These are phyloP conservation scores for Colletotrichum somersetense DNA, from an alignment of 2,329 filamentous ascomycete genomes.

Conservation along the genomic window DNA sequence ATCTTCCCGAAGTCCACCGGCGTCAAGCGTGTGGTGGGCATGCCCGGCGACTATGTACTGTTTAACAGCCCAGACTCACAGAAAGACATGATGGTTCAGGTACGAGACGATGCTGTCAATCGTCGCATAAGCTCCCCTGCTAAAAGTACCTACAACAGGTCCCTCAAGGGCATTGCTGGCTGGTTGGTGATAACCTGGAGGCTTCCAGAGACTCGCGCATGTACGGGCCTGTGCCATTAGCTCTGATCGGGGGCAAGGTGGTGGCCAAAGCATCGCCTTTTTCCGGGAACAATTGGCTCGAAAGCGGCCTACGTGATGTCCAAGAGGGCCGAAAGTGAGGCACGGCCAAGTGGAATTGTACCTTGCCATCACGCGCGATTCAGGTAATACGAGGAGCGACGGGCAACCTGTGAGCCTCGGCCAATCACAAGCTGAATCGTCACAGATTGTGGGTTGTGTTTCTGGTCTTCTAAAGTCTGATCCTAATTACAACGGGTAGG, in stretches of 20 bases:
- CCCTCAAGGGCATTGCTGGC: slow-evolving; percentile 91
- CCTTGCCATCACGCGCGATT: background rate
- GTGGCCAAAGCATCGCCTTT: slow-evolving; percentile 71
- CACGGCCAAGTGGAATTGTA: background rate
- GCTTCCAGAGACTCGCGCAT: slow-evolving; percentile 88
- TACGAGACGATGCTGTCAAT: slow-evolving; percentile 50
- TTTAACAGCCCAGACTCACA: slow-evolving; percentile 69
- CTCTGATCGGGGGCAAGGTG: slow-evolving; percentile 85
- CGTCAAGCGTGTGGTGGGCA: slow-evolving; percentile 83
- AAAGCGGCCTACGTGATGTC: slow-evolving; percentile 56
- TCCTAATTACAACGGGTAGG: slow-evolving; percentile 42
- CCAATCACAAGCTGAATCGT: slow-evolving; percentile 8
- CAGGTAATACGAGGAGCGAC: background rate
- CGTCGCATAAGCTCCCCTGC: background rate
- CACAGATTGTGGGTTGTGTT: slow-evolving; percentile 27
- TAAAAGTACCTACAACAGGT: slow-evolving; percentile 66
- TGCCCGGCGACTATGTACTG: slow-evolving; percentile 82
- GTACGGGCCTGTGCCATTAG: slow-evolving; percentile 89
- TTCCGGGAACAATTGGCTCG: slow-evolving; percentile 64
- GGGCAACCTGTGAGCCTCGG: background rate
- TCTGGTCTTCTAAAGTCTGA: slow-evolving; percentile 40
- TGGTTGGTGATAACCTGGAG: slow-evolving; percentile 88
- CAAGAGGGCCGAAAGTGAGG: slow-evolving; percentile 29
- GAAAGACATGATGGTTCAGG: slow-evolving; percentile 71
- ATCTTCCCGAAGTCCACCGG: slow-evolving; percentile 69